Evolutionary conservation across 2,329 filamentous ascomycete species (phyloP), one percentile per base, ranked within the genome.

Genomic region (Pseudogymnoascus sp.): DNA sequence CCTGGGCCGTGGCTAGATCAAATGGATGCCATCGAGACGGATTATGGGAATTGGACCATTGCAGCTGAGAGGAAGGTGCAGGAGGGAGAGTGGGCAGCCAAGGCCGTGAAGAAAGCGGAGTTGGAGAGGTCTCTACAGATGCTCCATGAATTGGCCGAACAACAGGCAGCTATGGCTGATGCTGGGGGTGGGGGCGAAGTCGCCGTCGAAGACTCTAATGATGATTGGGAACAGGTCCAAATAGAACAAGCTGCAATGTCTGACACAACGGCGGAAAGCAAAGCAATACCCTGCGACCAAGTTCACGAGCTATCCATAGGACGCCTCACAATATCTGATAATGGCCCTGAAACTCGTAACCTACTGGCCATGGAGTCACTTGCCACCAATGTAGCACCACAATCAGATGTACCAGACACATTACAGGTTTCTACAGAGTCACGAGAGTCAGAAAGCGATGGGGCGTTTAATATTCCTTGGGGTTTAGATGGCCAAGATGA

Each of bases 1-100:
- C 95, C 95, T 0, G 89, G 96, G 42, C 74, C 79, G 29, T 99
- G 93, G 95, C 85, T 97, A 63, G 91, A 96, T 69, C 83, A 87
- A 4, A 88, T 97, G 77, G 95, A 97, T 73, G 76, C 77, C 0
- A 79, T 96, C 4, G 95, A 99, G 74, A 79, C 82, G 10, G 83
- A 87, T 31, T 96, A 93, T 74, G 84, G 86, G 6, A 82, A 86
- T 24, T 99, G 95, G 95, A 85, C 87, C 47, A 86, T 88, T 59
- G 82, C 87, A 59, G 92, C 90, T 33, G 91, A 96, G 71, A 82
- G 82, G 65, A 87, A 83, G 69, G 82, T 93, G n/a, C 80, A 87
- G 60, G 85, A 90, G 68, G 82, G 85, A 21, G 85, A 93, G 68
- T 82, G 78, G 76, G 72, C 74, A 4, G 68, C 67, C 59, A 62